phyloP scores from a whole-genome alignment of 2,329 filamentous ascomycete species.

The Aspergillus sclerotialis region DNA sequence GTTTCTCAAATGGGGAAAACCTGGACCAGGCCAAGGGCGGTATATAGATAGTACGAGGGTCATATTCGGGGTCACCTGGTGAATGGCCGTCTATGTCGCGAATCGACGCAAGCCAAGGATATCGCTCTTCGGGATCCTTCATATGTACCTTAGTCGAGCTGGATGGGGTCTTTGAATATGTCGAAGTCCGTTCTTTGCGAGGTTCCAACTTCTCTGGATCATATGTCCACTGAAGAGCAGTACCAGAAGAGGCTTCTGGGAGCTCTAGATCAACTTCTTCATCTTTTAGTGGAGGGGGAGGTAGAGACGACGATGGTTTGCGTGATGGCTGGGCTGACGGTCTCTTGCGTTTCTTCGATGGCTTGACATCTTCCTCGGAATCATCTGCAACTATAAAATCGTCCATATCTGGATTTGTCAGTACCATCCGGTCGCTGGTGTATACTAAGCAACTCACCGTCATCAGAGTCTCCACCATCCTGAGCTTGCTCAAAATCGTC shows the following conservation, averaged over 20 bases:
- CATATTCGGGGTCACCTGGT: slow-evolving; percentile 76
- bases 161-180: slow-evolving; percentile 26
- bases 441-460: slow-evolving; percentile 36
- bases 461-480: slow-evolving; percentile 41
- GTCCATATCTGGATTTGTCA: slow-evolving; percentile 58
- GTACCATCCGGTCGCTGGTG: background rate
- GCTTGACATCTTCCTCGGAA: slow-evolving; percentile 60
- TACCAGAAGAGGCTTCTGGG: slow-evolving; percentile 53
- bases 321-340: slow-evolving; percentile 41
- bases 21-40: slow-evolving; percentile 71
- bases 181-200: slow-evolving; percentile 39
- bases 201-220: slow-evolving; percentile 54
- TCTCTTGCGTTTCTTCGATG: slow-evolving; percentile 67
- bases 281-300: slow-evolving; percentile 48
- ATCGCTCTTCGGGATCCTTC: slow-evolving; percentile 76
- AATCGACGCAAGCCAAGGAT: slow-evolving; percentile 83
- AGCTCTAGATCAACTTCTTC: slow-evolving; percentile 52
- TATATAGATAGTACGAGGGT: slow-evolving; percentile 84
- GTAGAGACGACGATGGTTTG: slow-evolving; percentile 25
- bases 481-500: slow-evolving; percentile 57
- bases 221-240: slow-evolving; percentile 75
- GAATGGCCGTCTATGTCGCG: slow-evolving; percentile 77
- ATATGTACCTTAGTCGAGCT: slow-evolving; percentile 59
- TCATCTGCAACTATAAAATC: slow-evolving; percentile 87
- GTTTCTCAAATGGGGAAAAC: slow-evolving; percentile 92